Base-by-base conservation (phyloP, 495 filamentous ascomycete genomes). In the Aspergillus bertholletiae region DNA sequence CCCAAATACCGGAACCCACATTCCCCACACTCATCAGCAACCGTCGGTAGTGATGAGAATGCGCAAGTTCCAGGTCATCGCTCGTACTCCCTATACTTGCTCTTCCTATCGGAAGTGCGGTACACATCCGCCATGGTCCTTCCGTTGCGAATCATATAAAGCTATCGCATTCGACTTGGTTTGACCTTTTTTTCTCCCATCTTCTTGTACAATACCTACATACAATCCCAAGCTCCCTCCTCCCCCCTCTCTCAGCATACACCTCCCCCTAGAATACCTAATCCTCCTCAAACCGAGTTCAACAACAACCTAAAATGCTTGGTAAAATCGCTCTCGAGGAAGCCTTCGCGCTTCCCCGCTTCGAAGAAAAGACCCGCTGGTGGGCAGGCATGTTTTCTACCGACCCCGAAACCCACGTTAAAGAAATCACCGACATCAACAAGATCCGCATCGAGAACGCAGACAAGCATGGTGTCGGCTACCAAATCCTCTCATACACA, bases 381-480 rank as follows among this genome's bases (percentile, higher is more conserved):
- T 77, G 74, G 74, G 74, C 74, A 0, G 61, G 69, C 7, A 54
- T 76, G 27, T 77, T 74, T 63, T 63, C 72, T n/a, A 74, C 73
- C 17, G 71, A 75, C 49, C 60, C 67, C 7, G 73, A 75, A 7
- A 71, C 70, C 37, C 71, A 77, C 53, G 63, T 64, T 35, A 61
- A 65, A 30, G 65, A 77, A 54, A 76, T 80, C 66, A 74, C 58
- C 34, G 75, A 79, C 60, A 80, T 85, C 56, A 76, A 76, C 55
- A 59, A 67, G 13, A 63, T 74, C 23, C 80, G 82, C 5, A 65
- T 84, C 5, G 62, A 77, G 20, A 65, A 77, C 32, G 81, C 79
- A 67, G 78, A 83, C 59, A 78, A 75, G 54, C 66, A 84, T 57
- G 83, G 82, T 28, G 79, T 87, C 20, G 84, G 80, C 46, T 80